Evolutionary conservation across 345 rosid genomes (phyloP), one percentile per base, ranked within the genome.

Genomic region (Citrus inodora): DNA sequence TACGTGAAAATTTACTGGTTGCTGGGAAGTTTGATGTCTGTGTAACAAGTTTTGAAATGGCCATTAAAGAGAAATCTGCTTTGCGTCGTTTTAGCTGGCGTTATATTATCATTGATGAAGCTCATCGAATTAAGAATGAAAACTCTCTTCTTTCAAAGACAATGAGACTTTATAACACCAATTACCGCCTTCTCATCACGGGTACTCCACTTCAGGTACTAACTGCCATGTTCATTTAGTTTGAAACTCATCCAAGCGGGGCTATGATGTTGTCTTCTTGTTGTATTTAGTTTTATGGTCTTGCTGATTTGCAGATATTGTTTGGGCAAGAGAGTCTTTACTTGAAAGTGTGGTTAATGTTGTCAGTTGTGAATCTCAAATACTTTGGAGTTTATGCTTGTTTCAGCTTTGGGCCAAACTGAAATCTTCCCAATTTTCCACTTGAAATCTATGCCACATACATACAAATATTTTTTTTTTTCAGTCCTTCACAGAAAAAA

Each of bases 11-110:
- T 48, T 84, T 97, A 77, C 87, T 97, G 71, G 93, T 86, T 86
- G 98, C 99, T 73, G 98, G 99, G 71, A 97, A 97, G 88, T 97
- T 97, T 84, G 98, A 97, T 92, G 91, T 97, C 8, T 94, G 98
- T 63, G 98, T 96, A 75, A 96, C 99, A 62, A 96, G 99, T 84
- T 96, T 96, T 87, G 98, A 97, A 86, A 97, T 97, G 99, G 99
- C 98, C 77, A 97, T 97, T 78, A 97, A 97, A 82, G 99, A 97
- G 92, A 96, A 94, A 85, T 37, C 94, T 83, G 79, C 92, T 19
- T 80, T 96, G 80, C 98, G 94, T 55, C 97, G 98, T 59, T 97
- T 97, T 82, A 97, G 97, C 83, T 94, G 99, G 98, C 95, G 99
- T 17, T 97, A 92, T 84, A 94, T 94, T 71, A 90, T 94, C 73